Evolutionary conservation across 805 yeast species (phyloP), one percentile per base, ranked within the genome.

Genomic region (Starmerella davenportii): DNA sequence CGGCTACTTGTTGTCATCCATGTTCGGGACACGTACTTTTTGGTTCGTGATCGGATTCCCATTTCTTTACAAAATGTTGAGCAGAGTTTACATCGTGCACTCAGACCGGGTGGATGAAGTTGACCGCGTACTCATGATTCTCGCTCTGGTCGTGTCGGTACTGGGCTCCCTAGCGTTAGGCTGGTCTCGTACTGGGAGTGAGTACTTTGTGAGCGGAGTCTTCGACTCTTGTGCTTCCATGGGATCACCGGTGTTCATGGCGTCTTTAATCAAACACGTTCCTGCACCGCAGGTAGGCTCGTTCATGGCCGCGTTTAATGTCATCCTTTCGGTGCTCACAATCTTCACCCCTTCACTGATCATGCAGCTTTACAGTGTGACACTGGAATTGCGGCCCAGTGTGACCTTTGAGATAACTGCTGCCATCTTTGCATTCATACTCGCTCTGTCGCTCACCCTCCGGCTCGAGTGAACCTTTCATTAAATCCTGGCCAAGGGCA

Each of bases 1-100:
- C 2, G 60, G 60, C 9, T 55, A 55, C 37, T 42, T 52, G 5
- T 45, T 51, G n/a, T 51, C 58, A 2, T 38, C 49, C 1, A 51
- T 52, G 38, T 50, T 53, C 3, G 16, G 45, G 5, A 43, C 47
- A 23, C 43, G 60, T 16, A 50, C 54, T 7, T 18, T 52, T n/a
- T 47, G 54, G 43, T 49, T 50, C 34, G 34, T 52, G 5, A 27
- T 45, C 4, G 45, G 51, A 4, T 51, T 55, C 39, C 58, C 60
- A 9, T 37, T 28, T 21, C 38, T 43, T 7, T 41, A 51, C 38
- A 30, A 39, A 18, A 35, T 33, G 15, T 36, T 55, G n/a, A 36
- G 47, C 28, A 31, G 37, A 17, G 14, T 35, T 9, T 44, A 39
- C 38, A 30, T 45, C 3, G 49, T 45, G n/a, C 42, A 43, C 35